Conservation (phyloP, 495 filamentous ascomycete genomes). For the Rusavskia elegans region DNA sequence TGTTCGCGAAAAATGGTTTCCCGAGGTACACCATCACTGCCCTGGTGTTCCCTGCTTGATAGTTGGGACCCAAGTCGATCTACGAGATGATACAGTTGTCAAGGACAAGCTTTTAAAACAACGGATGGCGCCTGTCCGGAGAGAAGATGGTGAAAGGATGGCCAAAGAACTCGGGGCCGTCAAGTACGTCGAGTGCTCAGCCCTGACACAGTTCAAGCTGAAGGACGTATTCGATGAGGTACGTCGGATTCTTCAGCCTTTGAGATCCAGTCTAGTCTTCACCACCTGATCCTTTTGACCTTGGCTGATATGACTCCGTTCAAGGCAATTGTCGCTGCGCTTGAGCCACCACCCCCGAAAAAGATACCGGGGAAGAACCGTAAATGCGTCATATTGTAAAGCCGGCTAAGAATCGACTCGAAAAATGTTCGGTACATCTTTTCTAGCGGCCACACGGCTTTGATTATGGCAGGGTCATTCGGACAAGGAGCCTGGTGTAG, state of each 20-base stretch:
- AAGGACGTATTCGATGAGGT: conserved; percentile 99
- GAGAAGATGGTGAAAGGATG: conserved; percentile 89
- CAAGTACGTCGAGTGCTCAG: conserved; percentile 97
- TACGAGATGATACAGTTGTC: conserved; percentile 78
- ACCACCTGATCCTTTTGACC: neutral
- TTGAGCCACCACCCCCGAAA: conserved; percentile 69
- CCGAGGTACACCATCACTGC: conserved; percentile 96
- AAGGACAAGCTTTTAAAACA: conserved; percentile 86
- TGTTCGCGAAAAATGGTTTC: conserved; percentile 98
- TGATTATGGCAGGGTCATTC: neutral
- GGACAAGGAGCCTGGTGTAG: neutral
- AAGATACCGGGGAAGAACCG: conserved; percentile 20
- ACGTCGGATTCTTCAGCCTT: conserved; percentile 17
- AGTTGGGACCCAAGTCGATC: conserved; percentile 93
- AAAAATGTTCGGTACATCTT: no score
- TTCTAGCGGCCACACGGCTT: neutral
- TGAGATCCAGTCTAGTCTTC: conserved; percentile 1
- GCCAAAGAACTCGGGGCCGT: conserved; percentile 91
- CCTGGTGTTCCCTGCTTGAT: conserved; percentile 96
- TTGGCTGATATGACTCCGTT: neutral
- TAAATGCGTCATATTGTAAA: neutral
- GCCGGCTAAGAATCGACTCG: neutral
- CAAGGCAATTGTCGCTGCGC: conserved; percentile 76
- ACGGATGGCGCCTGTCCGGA: conserved; percentile 81
- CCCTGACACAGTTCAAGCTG: conserved; percentile 91